These are phyloP conservation scores for Solidago caesia DNA, from an alignment of 129 eudicot genomes.

Conservation along the genomic window DNA sequence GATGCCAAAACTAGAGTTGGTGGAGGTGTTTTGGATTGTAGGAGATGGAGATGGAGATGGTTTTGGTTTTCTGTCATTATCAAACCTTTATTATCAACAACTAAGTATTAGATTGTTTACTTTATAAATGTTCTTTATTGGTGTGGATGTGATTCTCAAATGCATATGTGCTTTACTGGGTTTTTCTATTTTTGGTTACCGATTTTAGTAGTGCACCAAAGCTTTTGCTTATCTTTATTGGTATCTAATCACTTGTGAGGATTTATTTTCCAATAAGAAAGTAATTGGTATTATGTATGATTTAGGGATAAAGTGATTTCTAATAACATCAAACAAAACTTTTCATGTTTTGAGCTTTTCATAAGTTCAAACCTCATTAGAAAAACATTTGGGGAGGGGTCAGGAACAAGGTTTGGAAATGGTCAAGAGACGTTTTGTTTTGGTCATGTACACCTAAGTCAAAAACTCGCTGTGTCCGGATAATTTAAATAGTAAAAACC, in stretches of 20 bases:
- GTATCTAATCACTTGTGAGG: not conserved
- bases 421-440: too few relatives aligned
- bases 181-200: not conserved
- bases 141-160: conserved; percentile 9
- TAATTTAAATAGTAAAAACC: too few relatives aligned
- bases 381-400: too few relatives aligned
- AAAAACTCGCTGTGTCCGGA: too few relatives aligned
- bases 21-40: conserved; percentile 20
- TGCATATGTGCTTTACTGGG: conserved; percentile 2
- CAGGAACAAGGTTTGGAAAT: too few relatives aligned
- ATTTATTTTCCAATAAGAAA: too few relatives aligned
- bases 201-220: not conserved
- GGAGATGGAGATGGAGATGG: conserved; percentile 8
- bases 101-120: not conserved
- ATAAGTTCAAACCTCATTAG: too few relatives aligned
- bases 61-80: conserved; percentile 21
- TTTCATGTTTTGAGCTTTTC: too few relatives aligned
- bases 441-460: too few relatives aligned
- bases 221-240: not conserved
- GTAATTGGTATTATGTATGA: too few relatives aligned
- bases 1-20: conserved; percentile 25
- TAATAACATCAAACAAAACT: too few relatives aligned
- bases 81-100: not conserved
- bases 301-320: too few relatives aligned
- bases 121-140: not conserved